Base-by-base conservation (phyloP, 2,329 filamentous ascomycete species). In the Diaporthe batatas region DNA sequence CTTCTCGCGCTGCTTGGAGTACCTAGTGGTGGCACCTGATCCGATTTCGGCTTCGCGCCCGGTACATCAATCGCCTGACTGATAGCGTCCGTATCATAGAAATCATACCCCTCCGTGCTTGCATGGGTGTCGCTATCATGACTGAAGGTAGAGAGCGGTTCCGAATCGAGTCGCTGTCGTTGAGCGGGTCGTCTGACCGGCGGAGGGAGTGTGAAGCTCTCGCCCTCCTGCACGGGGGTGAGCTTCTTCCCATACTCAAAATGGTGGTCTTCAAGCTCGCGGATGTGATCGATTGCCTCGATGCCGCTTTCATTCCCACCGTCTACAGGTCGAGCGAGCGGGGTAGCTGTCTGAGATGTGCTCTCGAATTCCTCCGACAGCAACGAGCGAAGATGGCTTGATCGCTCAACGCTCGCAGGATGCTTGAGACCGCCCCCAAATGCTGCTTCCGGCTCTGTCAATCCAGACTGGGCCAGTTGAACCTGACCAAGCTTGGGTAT, bases 91-190 rank as follows among this genome's bases (percentile, higher is more conserved):
- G 89, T 82, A 76, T 90, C 90, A 77, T 91, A 91, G 77, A 92
- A 92, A 79, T 92, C 90, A 76, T 92, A 91, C 0, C 90, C 90
- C 75, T 91, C 90, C 1, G 86, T 89, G 77, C 83, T 87, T n/a
- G 81, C 76, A 29, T 87, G 84, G 7, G 85, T 84, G 55, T 83
- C 84, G 76, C 86, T 89, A 53, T 85, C 84, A 42, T 87, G 84
- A 77, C 87, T 89, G 25, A 81, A 75, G n/a, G 85, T 81, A 2
- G 89, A 90, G 34, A 89, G 76, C 1, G 88, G 84, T 49, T 82
- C 81, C 0, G 88, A 90, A 76, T 89, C 84, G 14, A 86, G 83
- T 34, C 87, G 84, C 70, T 82, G 82, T 12, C 86, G 83, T 5
- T 83, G 70, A 3, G 34, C 57, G n/a, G 70, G 70, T 21, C 44